These are phyloP conservation scores for Colletotrichum gloeosporioides DNA, from an alignment of 2,329 filamentous ascomycete genomes.

Conservation along the genomic window DNA sequence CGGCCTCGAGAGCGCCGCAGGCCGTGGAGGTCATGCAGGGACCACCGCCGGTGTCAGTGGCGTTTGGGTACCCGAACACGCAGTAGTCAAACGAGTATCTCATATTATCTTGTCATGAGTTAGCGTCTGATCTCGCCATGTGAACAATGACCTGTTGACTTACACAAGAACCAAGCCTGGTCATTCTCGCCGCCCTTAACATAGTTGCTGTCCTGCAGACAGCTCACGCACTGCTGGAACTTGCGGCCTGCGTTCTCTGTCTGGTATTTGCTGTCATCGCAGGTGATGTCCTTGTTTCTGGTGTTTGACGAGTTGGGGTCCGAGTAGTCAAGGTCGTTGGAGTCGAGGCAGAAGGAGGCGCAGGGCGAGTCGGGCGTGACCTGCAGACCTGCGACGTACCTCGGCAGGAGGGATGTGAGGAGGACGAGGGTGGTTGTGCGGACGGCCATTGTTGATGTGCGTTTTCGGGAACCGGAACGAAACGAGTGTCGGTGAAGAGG, in stretches of 20 bases:
- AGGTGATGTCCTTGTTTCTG: slow-evolving; percentile 49
- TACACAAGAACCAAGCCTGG: slow-evolving; percentile 62
- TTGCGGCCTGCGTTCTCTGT: slow-evolving; percentile 44
- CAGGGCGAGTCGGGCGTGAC: slow-evolving; percentile 62
- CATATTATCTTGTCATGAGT: slow-evolving; percentile 52
- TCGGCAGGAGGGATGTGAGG: slow-evolving; percentile 32
- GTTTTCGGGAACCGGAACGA: neutral
- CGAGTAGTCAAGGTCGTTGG: slow-evolving; percentile 42
- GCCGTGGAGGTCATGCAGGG: slow-evolving; percentile 58
- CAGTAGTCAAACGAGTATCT: slow-evolving; percentile 58
- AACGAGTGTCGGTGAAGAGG: neutral
- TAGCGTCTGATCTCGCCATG: neutral
- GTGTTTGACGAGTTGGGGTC: slow-evolving; percentile 53
- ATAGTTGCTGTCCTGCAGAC: slow-evolving; percentile 57
- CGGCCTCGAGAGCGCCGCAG: slow-evolving; percentile 49
- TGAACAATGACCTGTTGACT: slow-evolving; percentile 26
- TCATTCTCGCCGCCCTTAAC: slow-evolving; percentile 54
- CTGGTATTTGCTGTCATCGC: slow-evolving; percentile 49
- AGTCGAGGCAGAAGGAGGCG: slow-evolving; percentile 53
- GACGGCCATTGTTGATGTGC: slow-evolving; percentile 16
- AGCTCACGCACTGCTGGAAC: slow-evolving; percentile 56
- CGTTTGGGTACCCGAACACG: slow-evolving; percentile 57
- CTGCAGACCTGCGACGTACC: slow-evolving; percentile 40
- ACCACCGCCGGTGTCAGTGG: slow-evolving; percentile 45
- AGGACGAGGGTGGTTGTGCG: slow-evolving; percentile 26